Percentiles rank a stretch among this genome's conserved stretches.
phyloP scores from a whole-genome alignment of 345 rosid species.

The Citrus hindsii region DNA sequence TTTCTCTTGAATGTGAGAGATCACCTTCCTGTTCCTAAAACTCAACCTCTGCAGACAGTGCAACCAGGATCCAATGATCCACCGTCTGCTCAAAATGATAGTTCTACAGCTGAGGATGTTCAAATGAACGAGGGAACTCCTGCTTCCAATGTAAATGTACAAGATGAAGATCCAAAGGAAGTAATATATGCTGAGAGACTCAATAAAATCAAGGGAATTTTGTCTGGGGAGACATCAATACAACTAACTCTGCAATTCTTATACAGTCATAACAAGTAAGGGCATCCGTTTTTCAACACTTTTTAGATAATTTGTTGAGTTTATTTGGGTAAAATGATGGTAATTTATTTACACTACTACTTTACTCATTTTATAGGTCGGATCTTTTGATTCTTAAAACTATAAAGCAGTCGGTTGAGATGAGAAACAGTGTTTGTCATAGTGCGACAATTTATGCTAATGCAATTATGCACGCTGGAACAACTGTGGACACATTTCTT shows the following conservation, averaged over 20 bases:
- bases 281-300: neutral
- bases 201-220: conserved; percentile 77
- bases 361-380: conserved; percentile 57
- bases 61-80: conserved; percentile 46
- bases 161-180: conserved; percentile 61
- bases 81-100: conserved; percentile 50
- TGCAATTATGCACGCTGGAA: conserved; percentile 99
- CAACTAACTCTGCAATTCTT: conserved; percentile 89
- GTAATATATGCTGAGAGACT: conserved; percentile 74
- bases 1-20: conserved; percentile 90
- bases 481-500: conserved; percentile 96
- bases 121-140: conserved; percentile 79
- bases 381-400: conserved; percentile 93
- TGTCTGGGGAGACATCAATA: conserved; percentile 96
- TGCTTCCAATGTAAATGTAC: conserved; percentile 35
- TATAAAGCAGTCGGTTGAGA: conserved; percentile 96
- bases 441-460: conserved; percentile 98
- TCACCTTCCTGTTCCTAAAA: conserved; percentile 68
- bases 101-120: conserved; percentile 56
- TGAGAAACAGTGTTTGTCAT: conserved; percentile 98
- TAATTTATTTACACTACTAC: neutral
- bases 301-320: neutral
- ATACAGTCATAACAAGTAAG: conserved; percentile 93
- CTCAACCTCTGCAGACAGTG: conserved; percentile 47
- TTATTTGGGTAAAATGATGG: neutral